Conservation (phyloP, 345 rosid species). For the Lagerstroemia speciosa region DNA sequence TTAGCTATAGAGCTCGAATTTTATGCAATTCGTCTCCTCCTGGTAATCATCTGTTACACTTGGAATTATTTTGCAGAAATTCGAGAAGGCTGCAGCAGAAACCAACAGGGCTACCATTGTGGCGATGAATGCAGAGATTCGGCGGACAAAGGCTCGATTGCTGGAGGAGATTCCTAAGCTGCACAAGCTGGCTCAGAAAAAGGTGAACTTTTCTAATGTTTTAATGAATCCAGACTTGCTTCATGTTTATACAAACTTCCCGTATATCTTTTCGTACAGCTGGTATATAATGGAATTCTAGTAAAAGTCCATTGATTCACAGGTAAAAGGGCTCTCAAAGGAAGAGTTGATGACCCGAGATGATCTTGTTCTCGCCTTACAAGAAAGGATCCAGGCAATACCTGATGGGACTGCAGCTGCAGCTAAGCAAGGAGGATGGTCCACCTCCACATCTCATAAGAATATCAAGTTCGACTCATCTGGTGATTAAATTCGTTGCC, state of each 20-base stretch:
- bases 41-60: neutral
- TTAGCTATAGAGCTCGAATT: neutral
- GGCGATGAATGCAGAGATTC: slow-evolving; percentile 73
- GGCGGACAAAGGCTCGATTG: slow-evolving; percentile 59
- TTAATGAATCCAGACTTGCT: neutral
- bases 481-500: slow-evolving; percentile 22
- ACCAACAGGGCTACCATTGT: slow-evolving; percentile 54
- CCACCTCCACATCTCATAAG: slow-evolving; percentile 43
- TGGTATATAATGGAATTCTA: neutral
- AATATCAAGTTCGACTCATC: slow-evolving; percentile 61
- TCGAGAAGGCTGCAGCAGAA: slow-evolving; percentile 47
- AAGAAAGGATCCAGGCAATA: slow-evolving; percentile 59
- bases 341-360: slow-evolving; percentile 47
- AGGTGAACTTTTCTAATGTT: slow-evolving; percentile 27
- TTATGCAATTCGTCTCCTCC: neutral
- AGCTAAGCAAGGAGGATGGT: slow-evolving; percentile 45
- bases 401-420: slow-evolving; percentile 45
- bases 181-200: slow-evolving; percentile 50
- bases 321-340: slow-evolving; percentile 72
- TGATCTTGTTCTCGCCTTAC: slow-evolving; percentile 50
- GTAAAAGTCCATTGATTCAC: neutral
- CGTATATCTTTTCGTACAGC: neutral
- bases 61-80: slow-evolving; percentile 35
- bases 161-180: slow-evolving; percentile 62
- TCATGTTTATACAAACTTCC: neutral